Evolutionary conservation across 2,329 filamentous ascomycete species (phyloP).

Genomic region (Talaromyces sp.): DNA sequence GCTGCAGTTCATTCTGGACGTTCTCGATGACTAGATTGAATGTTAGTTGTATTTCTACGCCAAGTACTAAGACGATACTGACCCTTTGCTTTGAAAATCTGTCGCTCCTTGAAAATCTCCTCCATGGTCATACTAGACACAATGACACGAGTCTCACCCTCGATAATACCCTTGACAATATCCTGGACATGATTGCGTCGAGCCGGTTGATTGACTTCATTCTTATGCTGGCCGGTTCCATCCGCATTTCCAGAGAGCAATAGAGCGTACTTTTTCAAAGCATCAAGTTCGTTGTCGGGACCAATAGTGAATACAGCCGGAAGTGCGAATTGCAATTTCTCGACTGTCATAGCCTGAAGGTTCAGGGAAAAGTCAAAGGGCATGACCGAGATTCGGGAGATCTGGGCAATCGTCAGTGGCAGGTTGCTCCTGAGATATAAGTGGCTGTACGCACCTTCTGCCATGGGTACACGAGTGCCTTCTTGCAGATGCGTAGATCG

Average conservation of each 20-base stretch:
- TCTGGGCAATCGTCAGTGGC: conserved; percentile 20
- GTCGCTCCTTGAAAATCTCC: conserved; percentile 75
- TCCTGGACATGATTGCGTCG: conserved; percentile 69
- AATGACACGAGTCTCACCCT: conserved; percentile 79
- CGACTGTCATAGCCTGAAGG: conserved; percentile 82
- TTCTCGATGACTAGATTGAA: conserved; percentile 58
- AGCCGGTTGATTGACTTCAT: conserved; percentile 37
- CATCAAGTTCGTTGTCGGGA: conserved; percentile 66
- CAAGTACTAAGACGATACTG: conserved; percentile 15
- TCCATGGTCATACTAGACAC: conserved; percentile 91
- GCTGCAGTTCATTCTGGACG: conserved; percentile 73
- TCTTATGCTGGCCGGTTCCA: conserved; percentile 35
- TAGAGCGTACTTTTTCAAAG: conserved; percentile 78
- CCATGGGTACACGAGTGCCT: conserved; percentile 67
- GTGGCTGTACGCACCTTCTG: conserved; percentile 50
- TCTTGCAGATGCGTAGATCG: conserved; percentile 74
- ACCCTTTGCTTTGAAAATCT: conserved; percentile 70
- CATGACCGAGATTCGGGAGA: conserved; percentile 38
- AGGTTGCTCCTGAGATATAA: too few species aligned
- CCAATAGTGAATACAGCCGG: conserved; percentile 85
- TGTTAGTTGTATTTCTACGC: neutral
- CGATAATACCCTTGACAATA: conserved; percentile 86
- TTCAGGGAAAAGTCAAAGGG: conserved; percentile 75
- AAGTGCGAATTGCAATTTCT: conserved; percentile 78
- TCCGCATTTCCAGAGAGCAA: conserved; percentile 65